A percentile compares a stretch with the other conserved stretches of the same genome.
These are phyloP conservation scores for Apocynum venetum DNA, from an alignment of 257 asterid species.

Conservation along the genomic window DNA sequence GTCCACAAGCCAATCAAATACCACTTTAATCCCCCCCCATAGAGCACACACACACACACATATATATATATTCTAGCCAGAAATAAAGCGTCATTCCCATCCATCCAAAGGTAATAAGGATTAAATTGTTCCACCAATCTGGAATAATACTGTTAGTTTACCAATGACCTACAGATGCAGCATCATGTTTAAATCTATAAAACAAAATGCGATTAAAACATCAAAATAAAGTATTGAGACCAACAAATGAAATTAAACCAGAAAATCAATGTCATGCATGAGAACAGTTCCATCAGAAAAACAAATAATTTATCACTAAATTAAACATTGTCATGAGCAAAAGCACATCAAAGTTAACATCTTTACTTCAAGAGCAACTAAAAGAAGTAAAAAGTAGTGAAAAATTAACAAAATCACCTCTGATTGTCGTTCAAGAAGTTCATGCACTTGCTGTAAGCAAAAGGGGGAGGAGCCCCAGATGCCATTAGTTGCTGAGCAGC, in stretches of 20 bases:
- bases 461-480: constrained; percentile 52
- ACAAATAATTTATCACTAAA: neutral
- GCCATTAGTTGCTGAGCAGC: constrained; percentile 48
- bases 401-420: constrained; percentile 35
- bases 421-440: constrained; percentile 54
- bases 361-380: constrained; percentile 17
- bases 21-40: neutral
- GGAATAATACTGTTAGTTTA: neutral
- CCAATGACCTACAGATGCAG: neutral
- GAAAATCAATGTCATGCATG: constrained; percentile 5
- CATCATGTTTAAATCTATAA: too few relatives aligned
- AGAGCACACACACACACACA: neutral
- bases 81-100: neutral
- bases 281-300: constrained; percentile 17
- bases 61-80: neutral
- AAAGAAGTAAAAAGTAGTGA: constrained; percentile 1
- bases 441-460: constrained; percentile 53
- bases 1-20: neutral
- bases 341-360: constrained; percentile 20
- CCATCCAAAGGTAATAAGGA: neutral
- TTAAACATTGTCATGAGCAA: neutral
- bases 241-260: neutral
- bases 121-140: neutral
- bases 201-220: constrained; percentile 1
- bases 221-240: neutral